A percentile compares a stretch with the other conserved stretches of the same genome.
Conservation (phyloP, 1,284 basidiomycete species). For the Heterobasidion irregulare region DNA sequence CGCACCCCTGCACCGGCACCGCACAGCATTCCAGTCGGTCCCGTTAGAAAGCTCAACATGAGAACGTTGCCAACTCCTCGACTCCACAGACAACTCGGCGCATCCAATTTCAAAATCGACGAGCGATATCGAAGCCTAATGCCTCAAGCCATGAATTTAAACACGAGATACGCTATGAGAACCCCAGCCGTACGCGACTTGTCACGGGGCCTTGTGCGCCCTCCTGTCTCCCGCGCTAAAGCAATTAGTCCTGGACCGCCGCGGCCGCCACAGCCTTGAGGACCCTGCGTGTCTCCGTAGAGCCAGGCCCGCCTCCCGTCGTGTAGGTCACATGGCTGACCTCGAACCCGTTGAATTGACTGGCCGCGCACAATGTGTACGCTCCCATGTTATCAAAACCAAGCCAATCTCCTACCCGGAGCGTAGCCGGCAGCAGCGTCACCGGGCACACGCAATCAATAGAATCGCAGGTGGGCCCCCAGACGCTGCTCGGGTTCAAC, state of each 20-base stretch:
- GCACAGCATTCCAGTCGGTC: background rate
- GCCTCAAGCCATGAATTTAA: too few species aligned
- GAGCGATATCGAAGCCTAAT: background rate
- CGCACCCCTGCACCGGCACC: slow-evolving; percentile 10
- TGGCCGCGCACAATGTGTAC: slow-evolving; percentile 73
- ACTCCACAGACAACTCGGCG: background rate
- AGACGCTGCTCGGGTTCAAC: slow-evolving; percentile 46
- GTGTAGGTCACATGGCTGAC: slow-evolving; percentile 36
- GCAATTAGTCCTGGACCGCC: slow-evolving; percentile 9
- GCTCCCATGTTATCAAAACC: slow-evolving; percentile 76
- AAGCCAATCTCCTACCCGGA: slow-evolving; percentile 73
- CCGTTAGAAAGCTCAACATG: background rate
- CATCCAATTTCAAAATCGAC: background rate
- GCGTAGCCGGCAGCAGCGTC: slow-evolving; percentile 40
- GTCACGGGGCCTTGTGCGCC: too few species aligned
- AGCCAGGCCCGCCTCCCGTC: slow-evolving; percentile 27
- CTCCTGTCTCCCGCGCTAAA: background rate
- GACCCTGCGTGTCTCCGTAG: slow-evolving; percentile 18
- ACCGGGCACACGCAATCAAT: slow-evolving; percentile 59
- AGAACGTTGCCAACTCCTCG: background rate
- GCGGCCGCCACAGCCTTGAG: slow-evolving; percentile 7
- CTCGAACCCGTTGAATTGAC: slow-evolving; percentile 62
- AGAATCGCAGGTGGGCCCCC: slow-evolving; percentile 71
- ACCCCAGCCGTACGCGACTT: too few species aligned
- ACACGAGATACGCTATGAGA: too few species aligned